Conservation (phyloP, 1,284 basidiomycete species). For the Volvariella volvacea region DNA sequence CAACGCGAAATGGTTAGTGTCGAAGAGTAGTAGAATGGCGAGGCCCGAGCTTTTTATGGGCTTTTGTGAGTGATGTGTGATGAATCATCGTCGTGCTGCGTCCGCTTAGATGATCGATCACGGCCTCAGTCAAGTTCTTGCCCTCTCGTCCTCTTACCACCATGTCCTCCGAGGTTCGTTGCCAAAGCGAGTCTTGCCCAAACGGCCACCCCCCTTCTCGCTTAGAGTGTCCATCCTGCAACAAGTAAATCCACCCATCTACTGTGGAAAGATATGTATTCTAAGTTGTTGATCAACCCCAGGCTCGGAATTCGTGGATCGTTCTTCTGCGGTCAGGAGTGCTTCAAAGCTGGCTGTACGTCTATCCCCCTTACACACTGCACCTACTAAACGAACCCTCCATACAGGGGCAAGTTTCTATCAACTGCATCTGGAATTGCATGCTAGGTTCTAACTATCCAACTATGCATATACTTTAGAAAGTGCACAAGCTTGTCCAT, state of each 20-base stretch:
- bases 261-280: conserved; percentile 7
- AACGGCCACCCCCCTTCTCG: conserved; percentile 72
- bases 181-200: conserved; percentile 64
- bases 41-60: too few species aligned
- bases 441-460: not conserved
- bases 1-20: too few species aligned
- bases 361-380: conserved; percentile 11
- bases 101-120: not conserved
- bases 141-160: conserved; percentile 4
- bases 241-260: conserved; percentile 47
- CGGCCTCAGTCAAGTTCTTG: not conserved
- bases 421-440: not conserved
- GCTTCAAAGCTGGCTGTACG: conserved; percentile 81
- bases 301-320: conserved; percentile 78
- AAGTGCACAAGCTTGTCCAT: conserved; percentile 74
- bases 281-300: conserved; percentile 7
- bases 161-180: conserved; percentile 27
- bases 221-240: conserved; percentile 78
- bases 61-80: too few species aligned
- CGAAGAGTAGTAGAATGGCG: too few species aligned
- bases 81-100: too few species aligned
- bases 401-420: conserved; percentile 36
- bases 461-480: conserved; percentile 35
- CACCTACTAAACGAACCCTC: conserved; percentile 3
- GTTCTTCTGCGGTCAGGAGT: conserved; percentile 80